Evolutionary conservation across 2,329 filamentous ascomycete species (phyloP), one percentile per base, ranked within the genome.

Genomic region (Colletotrichum australisinense): DNA sequence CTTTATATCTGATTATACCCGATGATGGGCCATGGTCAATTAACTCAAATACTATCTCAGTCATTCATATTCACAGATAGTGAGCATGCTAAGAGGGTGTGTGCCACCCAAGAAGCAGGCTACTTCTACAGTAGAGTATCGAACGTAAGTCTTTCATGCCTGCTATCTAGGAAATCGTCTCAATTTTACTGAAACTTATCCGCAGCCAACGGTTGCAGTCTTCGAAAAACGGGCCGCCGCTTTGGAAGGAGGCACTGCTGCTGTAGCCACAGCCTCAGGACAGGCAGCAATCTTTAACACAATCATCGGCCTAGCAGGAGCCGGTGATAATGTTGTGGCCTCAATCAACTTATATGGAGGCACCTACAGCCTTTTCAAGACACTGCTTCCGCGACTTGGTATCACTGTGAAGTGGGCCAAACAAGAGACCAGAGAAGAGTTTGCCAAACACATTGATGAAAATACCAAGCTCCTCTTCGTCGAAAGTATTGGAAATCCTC

Each of bases 281-380:
- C 95, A 98, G 83, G 91, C 35, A 4, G 35, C 35, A 0, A 38
- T 38, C 2, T 38, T 38, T 14, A 38, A 38, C 12, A 38, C 35
- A 1, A 38, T 38, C 12, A 38, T 38, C 35, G 35, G 35, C 35
- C 14, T 38, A 38, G 35, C 35, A 38, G 95, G 7, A 91, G 98
- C n/a, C 94, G 94, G 95, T 56, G 95, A 98, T 87, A 98, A 98
- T 86, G 97, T 98, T 77, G 90, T 98, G 57, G 93, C 94, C 14
- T 98, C 95, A 2, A 92, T 92, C 64, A 98, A 97, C 84, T 87
- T 98, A 71, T 97, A 98, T 84, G 95, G 95, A 76, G 95, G 95
- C 81, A 98, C 95, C 12, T 98, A 98, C 87, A 98, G 98, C 85
- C 95, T 98, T 86, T 91, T 98, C 85, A 98, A 98, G 86, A 95